A percentile compares a stretch with the other conserved stretches of the same genome.
These are phyloP conservation scores for Geosmithia flava DNA, from an alignment of 2,329 filamentous ascomycete species.

Conservation along the genomic window DNA sequence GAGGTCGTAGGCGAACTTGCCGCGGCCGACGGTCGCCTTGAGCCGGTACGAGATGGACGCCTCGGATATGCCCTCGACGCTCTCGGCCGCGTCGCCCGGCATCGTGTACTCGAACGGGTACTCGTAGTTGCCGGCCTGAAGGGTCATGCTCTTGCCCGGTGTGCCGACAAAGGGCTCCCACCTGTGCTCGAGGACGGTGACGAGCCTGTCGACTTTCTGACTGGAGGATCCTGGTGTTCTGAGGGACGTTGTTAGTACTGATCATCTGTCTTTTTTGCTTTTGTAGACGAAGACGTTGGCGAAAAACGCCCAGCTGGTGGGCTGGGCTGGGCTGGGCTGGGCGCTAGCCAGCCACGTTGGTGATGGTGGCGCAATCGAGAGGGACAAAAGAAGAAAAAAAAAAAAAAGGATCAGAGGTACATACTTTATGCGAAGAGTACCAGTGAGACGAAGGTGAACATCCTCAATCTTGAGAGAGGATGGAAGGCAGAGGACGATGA, in stretches of 20 bases:
- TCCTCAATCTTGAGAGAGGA: slow-evolving; percentile 60
- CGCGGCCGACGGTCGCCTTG: slow-evolving; percentile 77
- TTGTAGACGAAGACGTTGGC: too few relatives aligned
- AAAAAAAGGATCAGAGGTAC: slow-evolving; percentile 16
- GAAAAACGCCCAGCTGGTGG: too few relatives aligned
- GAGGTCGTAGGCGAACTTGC: slow-evolving; percentile 81
- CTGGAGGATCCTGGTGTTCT: slow-evolving; percentile 47
- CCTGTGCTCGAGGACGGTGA: slow-evolving; percentile 52
- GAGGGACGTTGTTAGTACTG: slow-evolving; percentile 17
- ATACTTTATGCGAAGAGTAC: slow-evolving; percentile 54
- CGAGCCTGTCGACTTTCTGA: slow-evolving; percentile 45
- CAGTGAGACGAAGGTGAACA: slow-evolving; percentile 58
- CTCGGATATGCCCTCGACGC: slow-evolving; percentile 77
- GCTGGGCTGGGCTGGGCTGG: too few relatives aligned
- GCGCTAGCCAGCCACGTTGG: too few relatives aligned
- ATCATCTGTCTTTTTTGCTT: too few relatives aligned
- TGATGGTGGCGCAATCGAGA: too few relatives aligned
- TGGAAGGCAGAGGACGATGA: slow-evolving; percentile 60
- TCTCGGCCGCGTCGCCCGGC: slow-evolving; percentile 67
- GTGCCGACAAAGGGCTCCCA: slow-evolving; percentile 54
- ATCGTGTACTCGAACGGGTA: slow-evolving; percentile 68
- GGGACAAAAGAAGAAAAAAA: too few relatives aligned
- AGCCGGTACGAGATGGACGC: slow-evolving; percentile 83
- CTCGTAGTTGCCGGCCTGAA: slow-evolving; percentile 69
- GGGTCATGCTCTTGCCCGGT: slow-evolving; percentile 42